Base-by-base conservation (phyloP, 2,329 filamentous ascomycete genomes). In the Aspergillus bombycis region DNA sequence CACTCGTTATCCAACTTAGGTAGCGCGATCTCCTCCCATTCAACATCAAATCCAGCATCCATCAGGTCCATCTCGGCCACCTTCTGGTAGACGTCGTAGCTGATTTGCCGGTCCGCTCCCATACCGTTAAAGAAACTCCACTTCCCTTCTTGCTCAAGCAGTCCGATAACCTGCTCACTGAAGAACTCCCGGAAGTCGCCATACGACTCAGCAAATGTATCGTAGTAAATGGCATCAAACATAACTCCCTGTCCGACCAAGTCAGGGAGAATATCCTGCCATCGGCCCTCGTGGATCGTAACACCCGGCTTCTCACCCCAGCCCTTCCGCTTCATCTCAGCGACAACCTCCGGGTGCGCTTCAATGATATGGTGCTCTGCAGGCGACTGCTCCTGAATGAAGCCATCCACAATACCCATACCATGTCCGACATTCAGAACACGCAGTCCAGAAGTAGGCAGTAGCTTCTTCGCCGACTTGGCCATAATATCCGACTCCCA, bases 131-230 rank as follows among this genome's bases (percentile, higher is more conserved):
- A 89, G 78, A 88, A 89, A 36, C 87, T 84, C 76, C 88, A 89
- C 54, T 79, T 81, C 0, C 85, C 85, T 21, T 80, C 79, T 56
- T 79, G 75, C 61, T 81, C 80, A 53, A 99, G 81, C 60, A 98
- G 78, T 0, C 88, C 90, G 36, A 95, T 92, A 12, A 98, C 89
- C 70, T 91, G 88, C 76, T 98, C 95, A 2, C 86, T 90, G 76
- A 98, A 97, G 81, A 98, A 97, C 64, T 89, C 84, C 54, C 90
- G 90, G 32, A 98, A 87, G 75, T 94, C 91, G 2, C 84, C 83
- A 78, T 98, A 99, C 67, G 95, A 92, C 80, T 99, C 95, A 8
- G 93, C 95, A 77, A 98, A 98, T 0, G 95, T 99, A 75, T 99
- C 95, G 74, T 97, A 98, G 82, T 98, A 99, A 69, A 99, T 92